phyloP scores from a whole-genome alignment of 1,139 yeast species.

The Geotrichum restrictum region DNA sequence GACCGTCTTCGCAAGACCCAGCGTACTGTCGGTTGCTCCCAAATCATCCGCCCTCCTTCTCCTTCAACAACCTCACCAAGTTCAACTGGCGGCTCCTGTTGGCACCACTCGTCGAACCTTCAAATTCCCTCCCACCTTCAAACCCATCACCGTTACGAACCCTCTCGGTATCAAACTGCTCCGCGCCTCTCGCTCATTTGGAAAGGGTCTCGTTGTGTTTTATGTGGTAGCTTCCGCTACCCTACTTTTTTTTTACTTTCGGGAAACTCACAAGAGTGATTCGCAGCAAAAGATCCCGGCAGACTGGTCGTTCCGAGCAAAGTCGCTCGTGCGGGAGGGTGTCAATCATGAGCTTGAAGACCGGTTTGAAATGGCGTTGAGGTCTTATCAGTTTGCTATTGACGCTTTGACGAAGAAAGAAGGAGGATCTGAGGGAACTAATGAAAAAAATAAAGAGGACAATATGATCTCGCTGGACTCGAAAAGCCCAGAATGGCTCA shows the following conservation, averaged over 20 bases:
- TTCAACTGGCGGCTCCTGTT: too few species aligned
- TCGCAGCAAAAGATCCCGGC: slow-evolving; percentile 33
- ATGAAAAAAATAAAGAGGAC: too few species aligned
- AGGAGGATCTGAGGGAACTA: too few species aligned
- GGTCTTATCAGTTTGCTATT: slow-evolving; percentile 30
- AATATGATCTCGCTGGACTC: slow-evolving; percentile 22
- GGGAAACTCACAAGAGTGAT: slow-evolving; percentile 27
- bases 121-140: too few species aligned
- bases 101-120: too few species aligned
- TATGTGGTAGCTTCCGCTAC: slow-evolving; percentile 29
- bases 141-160: slow-evolving; percentile 19
- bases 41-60: too few species aligned
- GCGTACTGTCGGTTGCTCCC: too few species aligned
- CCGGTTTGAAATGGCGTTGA: slow-evolving; percentile 24
- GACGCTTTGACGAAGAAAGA: slow-evolving; percentile 28
- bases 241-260: slow-evolving; percentile 28
- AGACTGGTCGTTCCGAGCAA: slow-evolving; percentile 36
- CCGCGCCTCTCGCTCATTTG: slow-evolving; percentile 21
- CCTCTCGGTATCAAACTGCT: slow-evolving; percentile 22
- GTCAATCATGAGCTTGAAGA: slow-evolving; percentile 34
- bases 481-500: slow-evolving; percentile 39
- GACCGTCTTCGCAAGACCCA: not conserved
- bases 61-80: too few species aligned
- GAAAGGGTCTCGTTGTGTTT: slow-evolving; percentile 23
- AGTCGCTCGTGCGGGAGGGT: slow-evolving; percentile 32